Evolutionary conservation across 805 yeast species (phyloP).

Genomic region (Ogataea pilisensis): DNA sequence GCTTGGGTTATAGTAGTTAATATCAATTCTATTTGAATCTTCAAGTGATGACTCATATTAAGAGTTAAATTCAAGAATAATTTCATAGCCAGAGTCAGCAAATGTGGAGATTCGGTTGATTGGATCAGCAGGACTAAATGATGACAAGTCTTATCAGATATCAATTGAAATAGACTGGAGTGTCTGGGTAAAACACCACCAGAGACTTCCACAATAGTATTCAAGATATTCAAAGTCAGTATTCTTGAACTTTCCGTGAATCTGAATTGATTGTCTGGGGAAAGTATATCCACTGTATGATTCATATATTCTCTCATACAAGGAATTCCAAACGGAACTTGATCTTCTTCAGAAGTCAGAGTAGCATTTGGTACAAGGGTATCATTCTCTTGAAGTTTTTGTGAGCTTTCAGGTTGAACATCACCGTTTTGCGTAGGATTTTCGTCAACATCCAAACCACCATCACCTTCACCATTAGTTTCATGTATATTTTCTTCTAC

Average conservation of each 20-base stretch:
- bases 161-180: conserved; percentile 59
- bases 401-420: too few species aligned
- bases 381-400: background rate
- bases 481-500: background rate
- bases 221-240: conserved; percentile 72
- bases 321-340: conserved; percentile 62
- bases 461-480: too few species aligned
- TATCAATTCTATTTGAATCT: conserved; percentile 77
- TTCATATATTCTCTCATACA: conserved; percentile 75
- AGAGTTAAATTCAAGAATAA: conserved; percentile 69
- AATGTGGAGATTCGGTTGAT: conserved; percentile 62
- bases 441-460: too few species aligned
- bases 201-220: conserved; percentile 75
- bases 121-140: conserved; percentile 78
- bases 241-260: conserved; percentile 85
- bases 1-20: conserved; percentile 56
- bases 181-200: conserved; percentile 62
- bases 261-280: conserved; percentile 77
- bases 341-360: conserved; percentile 21
- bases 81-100: conserved; percentile 72
- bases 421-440: too few species aligned
- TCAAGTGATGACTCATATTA: conserved; percentile 60
- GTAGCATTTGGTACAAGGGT: background rate
- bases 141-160: conserved; percentile 81
- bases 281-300: conserved; percentile 70